These are phyloP conservation scores for Zanthoxylum bungeanum DNA, from an alignment of 345 rosid species.

Conservation along the genomic window DNA sequence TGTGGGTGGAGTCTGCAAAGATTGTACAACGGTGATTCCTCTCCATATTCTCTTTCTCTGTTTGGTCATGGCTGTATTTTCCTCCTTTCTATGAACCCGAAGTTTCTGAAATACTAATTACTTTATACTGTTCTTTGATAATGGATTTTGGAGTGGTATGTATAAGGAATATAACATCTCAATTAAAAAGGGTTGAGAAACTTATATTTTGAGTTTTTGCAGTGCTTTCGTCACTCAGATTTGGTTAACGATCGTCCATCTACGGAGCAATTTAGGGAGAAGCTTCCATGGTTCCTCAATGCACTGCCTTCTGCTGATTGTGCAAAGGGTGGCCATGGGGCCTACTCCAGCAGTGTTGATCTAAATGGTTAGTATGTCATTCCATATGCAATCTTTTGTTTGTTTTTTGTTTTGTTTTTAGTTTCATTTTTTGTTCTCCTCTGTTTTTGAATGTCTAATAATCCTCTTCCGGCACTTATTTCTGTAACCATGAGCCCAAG, in stretches of 20 bases:
- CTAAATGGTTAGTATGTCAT: constrained; percentile 52
- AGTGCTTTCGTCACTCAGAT: constrained; percentile 90
- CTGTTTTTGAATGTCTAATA: too few relatives aligned
- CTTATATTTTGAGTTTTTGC: constrained; percentile 37
- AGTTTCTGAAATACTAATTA: background rate
- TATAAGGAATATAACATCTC: background rate
- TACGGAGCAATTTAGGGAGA: constrained; percentile 71
- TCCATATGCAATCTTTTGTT: constrained; percentile 10
- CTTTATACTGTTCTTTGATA: background rate
- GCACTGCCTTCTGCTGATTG: constrained; percentile 98
- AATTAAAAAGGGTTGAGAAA: background rate
- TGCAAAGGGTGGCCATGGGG: constrained; percentile 99
- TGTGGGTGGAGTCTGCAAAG: constrained; percentile 73
- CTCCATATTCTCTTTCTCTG: constrained; percentile 11
- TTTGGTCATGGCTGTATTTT: background rate
- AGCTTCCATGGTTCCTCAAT: constrained; percentile 88
- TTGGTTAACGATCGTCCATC: constrained; percentile 71
- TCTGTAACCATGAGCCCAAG: background rate
- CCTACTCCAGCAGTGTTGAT: constrained; percentile 81
- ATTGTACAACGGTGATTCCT: constrained; percentile 80
- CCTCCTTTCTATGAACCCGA: background rate
- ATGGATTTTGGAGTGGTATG: constrained; percentile 3
- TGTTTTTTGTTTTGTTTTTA: too few relatives aligned
- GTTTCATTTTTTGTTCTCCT: too few relatives aligned
- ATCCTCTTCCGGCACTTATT: constrained; percentile 15